phyloP scores from a whole-genome alignment of 2,329 filamentous ascomycete genomes.

The Penicillium sp. region DNA sequence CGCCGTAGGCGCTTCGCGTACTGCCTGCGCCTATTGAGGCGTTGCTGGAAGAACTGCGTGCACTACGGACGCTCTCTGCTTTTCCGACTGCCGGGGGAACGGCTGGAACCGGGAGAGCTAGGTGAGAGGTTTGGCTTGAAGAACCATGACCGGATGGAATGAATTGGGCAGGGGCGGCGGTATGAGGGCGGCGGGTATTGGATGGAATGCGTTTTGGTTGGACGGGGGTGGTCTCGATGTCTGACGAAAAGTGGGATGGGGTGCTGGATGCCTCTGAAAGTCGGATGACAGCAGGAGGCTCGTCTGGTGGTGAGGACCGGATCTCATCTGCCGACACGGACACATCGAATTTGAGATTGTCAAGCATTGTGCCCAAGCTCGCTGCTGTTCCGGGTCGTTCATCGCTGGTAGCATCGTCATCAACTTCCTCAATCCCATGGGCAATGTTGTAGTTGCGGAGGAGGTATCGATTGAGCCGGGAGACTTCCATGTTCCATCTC shows the following conservation, averaged over 20 bases:
- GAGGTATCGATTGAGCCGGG: slow-evolving; percentile 46
- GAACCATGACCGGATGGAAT: slow-evolving; percentile 27
- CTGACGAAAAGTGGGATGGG: slow-evolving; percentile 9
- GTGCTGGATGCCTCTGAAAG: slow-evolving; percentile 20
- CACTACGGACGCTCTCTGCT: slow-evolving; percentile 39
- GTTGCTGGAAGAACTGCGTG: slow-evolving; percentile 37
- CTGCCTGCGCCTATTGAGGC: slow-evolving; percentile 39
- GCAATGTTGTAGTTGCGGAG: slow-evolving; percentile 47
- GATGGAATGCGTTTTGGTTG: slow-evolving; percentile 22
- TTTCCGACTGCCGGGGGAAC: slow-evolving; percentile 29
- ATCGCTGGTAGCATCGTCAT: slow-evolving; percentile 38
- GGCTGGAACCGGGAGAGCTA: slow-evolving; percentile 36
- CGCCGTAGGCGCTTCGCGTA: slow-evolving; percentile 36
- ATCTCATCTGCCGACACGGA: slow-evolving; percentile 33
- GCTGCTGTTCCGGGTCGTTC: slow-evolving; percentile 41
- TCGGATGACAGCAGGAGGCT: slow-evolving; percentile 12
- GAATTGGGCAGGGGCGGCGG: slow-evolving; percentile 26
- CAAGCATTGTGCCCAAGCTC: slow-evolving; percentile 41
- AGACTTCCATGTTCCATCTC: slow-evolving; percentile 49
- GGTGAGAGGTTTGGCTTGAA: slow-evolving; percentile 21
- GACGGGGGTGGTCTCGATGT: slow-evolving; percentile 11
- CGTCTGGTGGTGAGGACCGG: slow-evolving; percentile 21
- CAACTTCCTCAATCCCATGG: slow-evolving; percentile 33
- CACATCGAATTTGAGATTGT: slow-evolving; percentile 39
- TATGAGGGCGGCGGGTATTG: slow-evolving; percentile 27